These are phyloP conservation scores for Mychonastes homosphaera DNA, from an alignment of 139 green algal genomes.

Conservation along the genomic window DNA sequence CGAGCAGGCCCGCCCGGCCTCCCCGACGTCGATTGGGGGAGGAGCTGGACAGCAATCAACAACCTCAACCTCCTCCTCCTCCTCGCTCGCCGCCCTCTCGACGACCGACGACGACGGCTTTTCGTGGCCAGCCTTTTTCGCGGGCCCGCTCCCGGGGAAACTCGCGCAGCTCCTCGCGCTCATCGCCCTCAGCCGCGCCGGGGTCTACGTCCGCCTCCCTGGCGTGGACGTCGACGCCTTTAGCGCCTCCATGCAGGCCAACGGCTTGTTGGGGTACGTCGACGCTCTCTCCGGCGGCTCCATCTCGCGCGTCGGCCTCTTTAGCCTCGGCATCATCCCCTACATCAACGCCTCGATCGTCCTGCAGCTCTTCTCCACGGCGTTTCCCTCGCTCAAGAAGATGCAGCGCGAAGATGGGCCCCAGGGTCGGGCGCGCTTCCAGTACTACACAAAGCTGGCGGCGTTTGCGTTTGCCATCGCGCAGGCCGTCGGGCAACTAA, in stretches of 20 bases:
- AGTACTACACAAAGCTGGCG: slow-evolving; percentile 82
- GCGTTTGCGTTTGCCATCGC: slow-evolving; percentile 81
- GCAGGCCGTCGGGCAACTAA: slow-evolving; percentile 74
- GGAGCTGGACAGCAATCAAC: too few relatives aligned
- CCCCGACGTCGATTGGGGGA: too few relatives aligned
- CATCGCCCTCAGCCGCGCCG: slow-evolving; percentile 74
- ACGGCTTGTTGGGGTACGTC: slow-evolving; percentile 84
- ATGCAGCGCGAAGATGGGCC: slow-evolving; percentile 93
- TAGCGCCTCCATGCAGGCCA: slow-evolving; percentile 45
- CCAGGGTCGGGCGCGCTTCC: slow-evolving; percentile 71
- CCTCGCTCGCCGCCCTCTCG: not conserved
- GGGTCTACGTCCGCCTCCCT: slow-evolving; percentile 88
- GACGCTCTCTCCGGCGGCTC: slow-evolving; percentile 58
- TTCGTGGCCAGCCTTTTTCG: slow-evolving; percentile 45
- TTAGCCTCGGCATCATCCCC: slow-evolving; percentile 97
- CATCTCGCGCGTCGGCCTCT: slow-evolving; percentile 57
- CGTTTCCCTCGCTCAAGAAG: slow-evolving; percentile 86
- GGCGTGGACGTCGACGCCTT: slow-evolving; percentile 84
- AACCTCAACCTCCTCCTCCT: too few relatives aligned
- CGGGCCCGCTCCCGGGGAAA: slow-evolving; percentile 66
- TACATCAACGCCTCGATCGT: slow-evolving; percentile 99
- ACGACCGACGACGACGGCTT: slow-evolving; percentile 33
- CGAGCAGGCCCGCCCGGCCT: too few relatives aligned
- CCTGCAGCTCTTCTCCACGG: slow-evolving; percentile 76
- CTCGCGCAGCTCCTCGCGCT: slow-evolving; percentile 64